Percentiles rank a stretch among this genome's conserved stretches.
phyloP scores from a whole-genome alignment of 306 rosid genomes.

The Trifolium repens region DNA sequence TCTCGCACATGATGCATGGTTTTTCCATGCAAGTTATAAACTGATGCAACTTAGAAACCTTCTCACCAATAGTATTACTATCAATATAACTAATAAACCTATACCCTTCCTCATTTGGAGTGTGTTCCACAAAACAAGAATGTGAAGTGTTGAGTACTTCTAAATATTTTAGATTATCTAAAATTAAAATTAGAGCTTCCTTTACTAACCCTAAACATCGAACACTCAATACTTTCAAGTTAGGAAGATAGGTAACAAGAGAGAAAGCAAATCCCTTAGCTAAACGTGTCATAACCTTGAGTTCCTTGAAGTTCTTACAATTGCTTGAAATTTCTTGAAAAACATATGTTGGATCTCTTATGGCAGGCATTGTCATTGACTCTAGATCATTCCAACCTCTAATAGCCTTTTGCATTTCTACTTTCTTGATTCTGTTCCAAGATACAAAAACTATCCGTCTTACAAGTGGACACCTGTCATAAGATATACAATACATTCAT shows the following conservation, averaged over 20 bases:
- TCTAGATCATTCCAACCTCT: conserved; percentile 3
- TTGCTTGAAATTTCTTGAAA: background rate
- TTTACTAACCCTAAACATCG: background rate
- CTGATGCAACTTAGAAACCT: background rate
- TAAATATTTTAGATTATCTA: background rate
- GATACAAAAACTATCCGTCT: background rate
- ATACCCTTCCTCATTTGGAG: background rate
- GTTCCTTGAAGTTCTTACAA: conserved; percentile 3
- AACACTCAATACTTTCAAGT: background rate
- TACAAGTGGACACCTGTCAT: background rate
- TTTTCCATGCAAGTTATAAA: background rate
- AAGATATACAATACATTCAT: background rate
- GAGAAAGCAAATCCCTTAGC: background rate
- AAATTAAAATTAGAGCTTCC: background rate
- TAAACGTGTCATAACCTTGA: background rate
- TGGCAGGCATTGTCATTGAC: conserved; percentile 19
- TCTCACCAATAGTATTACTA: background rate
- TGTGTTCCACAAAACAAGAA: background rate
- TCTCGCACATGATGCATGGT: background rate
- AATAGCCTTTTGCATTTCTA: background rate
- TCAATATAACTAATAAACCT: background rate
- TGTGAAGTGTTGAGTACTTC: conserved; percentile 8
- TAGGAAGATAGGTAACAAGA: background rate
- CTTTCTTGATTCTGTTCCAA: conserved; percentile 12
- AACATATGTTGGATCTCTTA: background rate